A percentile compares a stretch with the other conserved stretches of the same genome.
phyloP scores from a whole-genome alignment of 2,329 filamentous ascomycete species.

The Neobulgaria alba region DNA sequence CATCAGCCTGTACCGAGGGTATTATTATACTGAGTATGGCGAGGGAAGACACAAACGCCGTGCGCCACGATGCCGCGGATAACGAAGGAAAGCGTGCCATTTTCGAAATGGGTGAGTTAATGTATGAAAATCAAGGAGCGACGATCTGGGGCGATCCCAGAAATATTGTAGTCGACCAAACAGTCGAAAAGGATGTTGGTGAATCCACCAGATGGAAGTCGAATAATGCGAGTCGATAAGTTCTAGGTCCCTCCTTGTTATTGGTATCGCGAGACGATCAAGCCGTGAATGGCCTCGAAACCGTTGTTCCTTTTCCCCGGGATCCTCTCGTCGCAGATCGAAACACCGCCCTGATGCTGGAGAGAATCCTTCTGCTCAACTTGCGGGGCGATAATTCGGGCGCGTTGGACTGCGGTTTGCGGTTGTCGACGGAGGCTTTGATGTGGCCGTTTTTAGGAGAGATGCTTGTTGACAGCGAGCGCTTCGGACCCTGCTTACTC shows the following conservation, averaged over 20 bases:
- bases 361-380: not conserved
- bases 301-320: constrained; percentile 3
- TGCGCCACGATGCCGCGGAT: constrained; percentile 19
- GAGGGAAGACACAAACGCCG: constrained; percentile 20
- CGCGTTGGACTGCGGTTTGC: not conserved
- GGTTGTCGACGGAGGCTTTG: no score
- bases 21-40: constrained; percentile 23
- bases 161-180: constrained; percentile 2
- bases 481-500: no score
- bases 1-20: constrained; percentile 14
- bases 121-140: constrained; percentile 7
- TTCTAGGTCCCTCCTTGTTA: constrained; percentile 4
- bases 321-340: constrained; percentile 10
- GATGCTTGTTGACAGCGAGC: no score
- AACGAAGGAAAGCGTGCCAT: constrained; percentile 26
- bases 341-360: constrained; percentile 9
- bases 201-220: constrained; percentile 4
- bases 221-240: constrained; percentile 9
- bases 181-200: constrained; percentile 7
- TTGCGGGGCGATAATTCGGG: not conserved
- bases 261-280: constrained; percentile 13
- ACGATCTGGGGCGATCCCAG: constrained; percentile 9
- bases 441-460: no score
- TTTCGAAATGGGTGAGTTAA: constrained; percentile 18
- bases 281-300: constrained; percentile 11